These are phyloP conservation scores for Ustilago bromivora DNA, from an alignment of 1,284 basidiomycete species.

Conservation along the genomic window DNA sequence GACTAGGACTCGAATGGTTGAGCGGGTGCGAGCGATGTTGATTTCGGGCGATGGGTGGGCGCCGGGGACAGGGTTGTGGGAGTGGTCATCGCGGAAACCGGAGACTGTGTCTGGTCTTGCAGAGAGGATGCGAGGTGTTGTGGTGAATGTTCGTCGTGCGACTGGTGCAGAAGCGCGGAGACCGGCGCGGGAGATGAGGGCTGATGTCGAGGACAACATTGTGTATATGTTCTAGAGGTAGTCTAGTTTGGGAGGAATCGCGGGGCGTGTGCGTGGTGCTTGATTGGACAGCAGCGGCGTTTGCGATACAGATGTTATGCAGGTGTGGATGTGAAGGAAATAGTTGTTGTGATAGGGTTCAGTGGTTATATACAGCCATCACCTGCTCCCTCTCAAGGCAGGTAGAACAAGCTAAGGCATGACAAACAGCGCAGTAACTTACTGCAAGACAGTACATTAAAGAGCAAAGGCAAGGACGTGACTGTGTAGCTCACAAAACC, in stretches of 20 bases:
- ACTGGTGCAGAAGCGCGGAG: not conserved
- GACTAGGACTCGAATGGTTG: constrained; percentile 47
- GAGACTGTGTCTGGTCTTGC: constrained; percentile 44
- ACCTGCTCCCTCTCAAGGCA: not conserved
- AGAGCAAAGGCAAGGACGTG: not conserved
- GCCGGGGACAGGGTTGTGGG: constrained; percentile 40
- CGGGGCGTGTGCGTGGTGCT: not conserved
- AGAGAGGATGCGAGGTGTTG: constrained; percentile 22
- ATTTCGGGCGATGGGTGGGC: constrained; percentile 46
- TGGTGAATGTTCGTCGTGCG: constrained; percentile 11
- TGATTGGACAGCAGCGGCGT: not conserved
- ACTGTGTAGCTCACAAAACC: constrained; percentile 1
- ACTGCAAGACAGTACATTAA: not conserved
- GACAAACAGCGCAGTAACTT: not conserved
- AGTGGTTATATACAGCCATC: constrained; percentile 5
- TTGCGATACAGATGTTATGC: not conserved
- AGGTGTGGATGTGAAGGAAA: not conserved
- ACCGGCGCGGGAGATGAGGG: constrained; percentile 16
- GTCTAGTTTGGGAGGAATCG: not conserved
- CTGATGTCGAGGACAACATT: constrained; percentile 26
- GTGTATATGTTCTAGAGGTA: constrained; percentile 10
- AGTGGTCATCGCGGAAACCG: constrained; percentile 34
- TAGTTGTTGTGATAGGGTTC: not conserved
- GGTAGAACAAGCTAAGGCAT: not conserved
- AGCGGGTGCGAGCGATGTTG: constrained; percentile 35